phyloP scores from a whole-genome alignment of 768 basidiomycete genomes.

The Favolaschia claudopus region DNA sequence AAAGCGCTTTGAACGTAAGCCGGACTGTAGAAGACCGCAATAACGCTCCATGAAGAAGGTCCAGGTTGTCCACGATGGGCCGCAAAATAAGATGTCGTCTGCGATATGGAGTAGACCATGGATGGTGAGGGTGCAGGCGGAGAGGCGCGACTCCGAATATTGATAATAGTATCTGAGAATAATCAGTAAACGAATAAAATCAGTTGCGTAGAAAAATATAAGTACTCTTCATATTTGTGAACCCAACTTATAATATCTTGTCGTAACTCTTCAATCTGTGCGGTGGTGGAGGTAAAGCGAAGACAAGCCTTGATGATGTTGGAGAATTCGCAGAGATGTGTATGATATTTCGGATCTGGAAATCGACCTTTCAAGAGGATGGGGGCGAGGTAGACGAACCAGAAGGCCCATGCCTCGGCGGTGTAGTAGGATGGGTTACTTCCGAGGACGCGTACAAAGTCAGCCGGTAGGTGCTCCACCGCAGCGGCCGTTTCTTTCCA shows the following conservation, averaged over 20 bases:
- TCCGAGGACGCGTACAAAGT: slow-evolving; percentile 37
- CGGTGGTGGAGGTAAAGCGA: slow-evolving; percentile 35
- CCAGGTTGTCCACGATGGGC: neutral
- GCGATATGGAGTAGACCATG: neutral
- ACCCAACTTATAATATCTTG: neutral
- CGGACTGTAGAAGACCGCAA: too few relatives aligned
- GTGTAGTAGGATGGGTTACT: slow-evolving; percentile 38
- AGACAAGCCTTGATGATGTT: slow-evolving; percentile 42
- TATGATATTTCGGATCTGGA: too few relatives aligned
- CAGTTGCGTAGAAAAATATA: too few relatives aligned
- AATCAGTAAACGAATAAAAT: too few relatives aligned
- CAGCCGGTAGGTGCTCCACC: slow-evolving; percentile 36
- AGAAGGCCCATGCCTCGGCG: slow-evolving; percentile 47
- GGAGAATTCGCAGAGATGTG: slow-evolving; percentile 44
- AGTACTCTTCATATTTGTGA: too few relatives aligned
- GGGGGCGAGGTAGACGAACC: too few relatives aligned
- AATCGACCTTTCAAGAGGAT: too few relatives aligned
- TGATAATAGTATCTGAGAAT: too few relatives aligned
- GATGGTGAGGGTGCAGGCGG: too few relatives aligned
- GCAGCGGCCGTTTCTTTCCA: slow-evolving; percentile 39
- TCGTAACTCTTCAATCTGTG: slow-evolving; percentile 27
- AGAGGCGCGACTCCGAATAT: too few relatives aligned
- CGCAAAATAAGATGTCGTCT: neutral
- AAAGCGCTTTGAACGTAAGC: too few relatives aligned
- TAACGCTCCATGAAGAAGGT: too few relatives aligned